Percentiles rank a stretch among this genome's conserved stretches.
These are phyloP conservation scores for Plenodomus lindquistii DNA, from an alignment of 2,329 filamentous ascomycete species.

Conservation along the genomic window DNA sequence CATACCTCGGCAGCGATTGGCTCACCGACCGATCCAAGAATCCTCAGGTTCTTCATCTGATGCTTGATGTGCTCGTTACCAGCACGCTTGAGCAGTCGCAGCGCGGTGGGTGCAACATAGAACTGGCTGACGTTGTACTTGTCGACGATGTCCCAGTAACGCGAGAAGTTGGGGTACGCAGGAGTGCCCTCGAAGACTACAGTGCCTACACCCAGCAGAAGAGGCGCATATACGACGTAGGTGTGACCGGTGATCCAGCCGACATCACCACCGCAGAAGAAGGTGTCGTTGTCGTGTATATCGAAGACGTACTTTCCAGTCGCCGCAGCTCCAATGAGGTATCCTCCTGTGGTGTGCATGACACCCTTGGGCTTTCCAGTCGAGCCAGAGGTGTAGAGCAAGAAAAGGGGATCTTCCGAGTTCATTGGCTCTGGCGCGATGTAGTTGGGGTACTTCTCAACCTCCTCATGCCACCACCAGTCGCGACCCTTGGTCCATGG, in stretches of 20 bases:
- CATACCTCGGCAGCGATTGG: slow-evolving; percentile 97
- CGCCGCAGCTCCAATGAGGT: slow-evolving; percentile 87
- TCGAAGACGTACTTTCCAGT: slow-evolving; percentile 99
- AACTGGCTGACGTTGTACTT: slow-evolving; percentile 96
- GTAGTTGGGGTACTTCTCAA: slow-evolving; percentile 94
- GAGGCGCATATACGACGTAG: slow-evolving; percentile 94
- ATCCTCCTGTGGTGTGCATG: slow-evolving; percentile 95
- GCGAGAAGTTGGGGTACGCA: slow-evolving; percentile 94
- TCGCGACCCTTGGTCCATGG: slow-evolving; percentile 89
- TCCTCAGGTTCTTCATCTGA: slow-evolving; percentile 84
- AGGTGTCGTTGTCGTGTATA: slow-evolving; percentile 89
- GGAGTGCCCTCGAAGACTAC: slow-evolving; percentile 98
- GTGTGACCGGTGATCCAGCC: slow-evolving; percentile 99
- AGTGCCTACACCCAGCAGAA: slow-evolving; percentile 89
- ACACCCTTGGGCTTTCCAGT: slow-evolving; percentile 99
- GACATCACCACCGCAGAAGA: slow-evolving; percentile 98
- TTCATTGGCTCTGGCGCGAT: slow-evolving; percentile 85
- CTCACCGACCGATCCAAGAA: slow-evolving; percentile 93
- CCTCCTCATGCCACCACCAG: slow-evolving; percentile 98
- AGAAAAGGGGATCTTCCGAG: slow-evolving; percentile 94
- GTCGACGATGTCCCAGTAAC: slow-evolving; percentile 98
- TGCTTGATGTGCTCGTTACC: slow-evolving; percentile 90
- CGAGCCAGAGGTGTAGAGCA: slow-evolving; percentile 96
- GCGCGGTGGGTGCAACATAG: slow-evolving; percentile 93
- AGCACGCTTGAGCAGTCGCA: slow-evolving; percentile 91